Conservation (phyloP, 1,284 basidiomycete genomes). For the Boletus mariae region DNA sequence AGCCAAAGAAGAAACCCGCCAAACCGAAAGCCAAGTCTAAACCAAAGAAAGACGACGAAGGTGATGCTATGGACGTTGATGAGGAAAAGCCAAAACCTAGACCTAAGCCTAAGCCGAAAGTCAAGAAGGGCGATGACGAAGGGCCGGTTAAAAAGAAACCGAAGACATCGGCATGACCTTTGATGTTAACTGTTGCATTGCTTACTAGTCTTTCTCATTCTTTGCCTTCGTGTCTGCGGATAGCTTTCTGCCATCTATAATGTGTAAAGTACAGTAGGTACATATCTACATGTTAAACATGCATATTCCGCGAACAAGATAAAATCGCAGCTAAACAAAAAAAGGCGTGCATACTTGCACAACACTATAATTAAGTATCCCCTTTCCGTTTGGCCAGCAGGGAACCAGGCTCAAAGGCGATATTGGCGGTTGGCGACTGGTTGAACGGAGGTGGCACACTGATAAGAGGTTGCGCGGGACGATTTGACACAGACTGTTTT, state of each 20-base stretch:
- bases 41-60: conserved; percentile 31
- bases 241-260: conserved; percentile 13
- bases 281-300: conserved; percentile 16
- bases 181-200: not conserved
- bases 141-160: conserved; percentile 71
- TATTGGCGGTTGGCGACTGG: conserved; percentile 29
- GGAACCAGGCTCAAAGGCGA: conserved; percentile 65
- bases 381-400: conserved; percentile 51
- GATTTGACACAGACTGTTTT: conserved; percentile 31
- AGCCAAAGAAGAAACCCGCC: conserved; percentile 42
- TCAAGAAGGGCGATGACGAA: conserved; percentile 43
- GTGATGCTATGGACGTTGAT: conserved; percentile 42
- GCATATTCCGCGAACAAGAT: conserved; percentile 3
- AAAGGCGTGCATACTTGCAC: not conserved
- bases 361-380: conserved; percentile 14
- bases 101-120: conserved; percentile 45
- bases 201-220: not conserved
- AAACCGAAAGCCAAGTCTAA: conserved; percentile 48
- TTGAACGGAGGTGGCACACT: conserved; percentile 35
- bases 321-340: conserved; percentile 2
- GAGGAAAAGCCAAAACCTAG: conserved; percentile 41
- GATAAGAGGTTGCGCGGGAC: conserved; percentile 32
- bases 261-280: conserved; percentile 25
- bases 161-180: conserved; percentile 42
- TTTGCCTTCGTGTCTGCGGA: not conserved